phyloP scores from a whole-genome alignment of 2,329 filamentous ascomycete genomes.

The Lomentospora prolificans region DNA sequence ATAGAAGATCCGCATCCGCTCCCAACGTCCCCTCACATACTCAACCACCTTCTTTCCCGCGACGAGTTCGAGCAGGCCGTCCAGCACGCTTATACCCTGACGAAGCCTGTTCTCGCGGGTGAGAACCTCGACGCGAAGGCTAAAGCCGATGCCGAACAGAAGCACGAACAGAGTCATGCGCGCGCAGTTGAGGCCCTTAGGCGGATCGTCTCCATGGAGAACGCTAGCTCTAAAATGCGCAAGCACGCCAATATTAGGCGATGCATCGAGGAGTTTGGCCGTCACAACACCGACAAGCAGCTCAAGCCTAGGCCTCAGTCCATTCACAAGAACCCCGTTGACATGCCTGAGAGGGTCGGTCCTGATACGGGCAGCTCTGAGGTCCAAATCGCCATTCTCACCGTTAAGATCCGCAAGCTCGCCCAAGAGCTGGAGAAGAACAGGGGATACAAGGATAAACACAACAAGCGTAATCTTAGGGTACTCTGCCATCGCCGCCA shows the following conservation, averaged over 20 bases:
- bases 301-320: constrained; percentile 54
- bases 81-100: constrained; percentile 57
- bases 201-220: constrained; percentile 68
- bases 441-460: constrained; percentile 72
- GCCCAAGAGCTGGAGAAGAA: constrained; percentile 60
- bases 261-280: constrained; percentile 79
- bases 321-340: constrained; percentile 28
- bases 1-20: constrained; percentile 28
- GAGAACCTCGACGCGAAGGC: constrained; percentile 18
- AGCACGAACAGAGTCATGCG: constrained; percentile 47
- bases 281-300: constrained; percentile 72
- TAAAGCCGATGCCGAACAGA: constrained; percentile 21
- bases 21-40: constrained; percentile 39
- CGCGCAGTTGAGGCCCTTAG: constrained; percentile 66
- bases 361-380: constrained; percentile 91
- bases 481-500: constrained; percentile 81
- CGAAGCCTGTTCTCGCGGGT: constrained; percentile 40
- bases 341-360: constrained; percentile 54
- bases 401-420: constrained; percentile 80
- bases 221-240: constrained; percentile 68
- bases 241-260: constrained; percentile 74
- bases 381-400: constrained; percentile 95
- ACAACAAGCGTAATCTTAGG: constrained; percentile 85
- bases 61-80: constrained; percentile 58
- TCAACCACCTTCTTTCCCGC: constrained; percentile 69